Conservation (phyloP, 1,284 basidiomycete genomes). For the Meira nashicola region DNA sequence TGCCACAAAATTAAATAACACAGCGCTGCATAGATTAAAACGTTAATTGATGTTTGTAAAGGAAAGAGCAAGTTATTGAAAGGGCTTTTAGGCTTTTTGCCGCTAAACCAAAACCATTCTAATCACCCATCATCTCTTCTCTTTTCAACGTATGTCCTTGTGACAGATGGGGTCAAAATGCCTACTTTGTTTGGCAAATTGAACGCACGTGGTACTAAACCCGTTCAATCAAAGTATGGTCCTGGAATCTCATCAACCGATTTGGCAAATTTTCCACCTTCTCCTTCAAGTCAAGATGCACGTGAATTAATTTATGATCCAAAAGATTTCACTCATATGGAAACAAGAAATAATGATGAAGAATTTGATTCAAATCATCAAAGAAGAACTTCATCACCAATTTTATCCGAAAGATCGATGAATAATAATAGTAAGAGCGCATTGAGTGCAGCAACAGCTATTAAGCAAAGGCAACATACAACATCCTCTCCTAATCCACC, state of each 20-base stretch:
- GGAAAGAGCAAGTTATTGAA: no score
- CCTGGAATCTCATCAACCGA: conserved; percentile 6
- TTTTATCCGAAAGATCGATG: neutral
- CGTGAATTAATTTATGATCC: neutral
- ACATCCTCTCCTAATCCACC: neutral
- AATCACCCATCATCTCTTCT: no score
- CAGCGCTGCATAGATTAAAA: no score
- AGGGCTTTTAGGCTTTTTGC: no score
- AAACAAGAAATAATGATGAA: neutral
- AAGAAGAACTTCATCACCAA: neutral
- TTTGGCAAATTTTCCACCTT: neutral
- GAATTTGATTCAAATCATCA: neutral
- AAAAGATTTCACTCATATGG: neutral
- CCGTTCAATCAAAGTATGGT: conserved; percentile 1
- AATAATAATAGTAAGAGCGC: neutral
- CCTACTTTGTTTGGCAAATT: neutral
- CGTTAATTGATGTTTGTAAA: no score
- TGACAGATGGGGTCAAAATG: neutral
- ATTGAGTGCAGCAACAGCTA: neutral
- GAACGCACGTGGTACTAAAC: neutral
- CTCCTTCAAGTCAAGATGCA: conserved; percentile 7
- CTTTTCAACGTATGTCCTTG: no score
- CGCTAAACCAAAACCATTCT: no score
- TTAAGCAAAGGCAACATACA: neutral
- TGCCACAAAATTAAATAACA: no score